phyloP scores from a whole-genome alignment of 306 rosid genomes.

The Luffa aegyptiaca region DNA sequence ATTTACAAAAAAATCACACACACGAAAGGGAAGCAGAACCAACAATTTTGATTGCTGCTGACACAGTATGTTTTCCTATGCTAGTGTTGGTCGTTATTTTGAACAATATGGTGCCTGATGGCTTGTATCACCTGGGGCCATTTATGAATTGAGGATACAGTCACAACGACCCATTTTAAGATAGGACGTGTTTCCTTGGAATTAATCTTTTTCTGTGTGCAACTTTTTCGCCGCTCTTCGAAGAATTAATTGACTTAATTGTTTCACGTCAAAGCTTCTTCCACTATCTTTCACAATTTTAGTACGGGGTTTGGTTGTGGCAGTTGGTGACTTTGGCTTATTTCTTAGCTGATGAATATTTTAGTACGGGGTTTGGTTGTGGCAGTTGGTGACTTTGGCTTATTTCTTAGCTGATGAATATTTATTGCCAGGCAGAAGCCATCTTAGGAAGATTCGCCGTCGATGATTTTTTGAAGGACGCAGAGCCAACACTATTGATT shows the following conservation, averaged over 20 bases:
- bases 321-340: slow-evolving; percentile 18
- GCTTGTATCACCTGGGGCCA: slow-evolving; percentile 45
- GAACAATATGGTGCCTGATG: slow-evolving; percentile 4
- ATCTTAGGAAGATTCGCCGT: slow-evolving; percentile 57
- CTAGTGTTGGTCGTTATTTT: not conserved
- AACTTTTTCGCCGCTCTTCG: not conserved
- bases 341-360: slow-evolving; percentile 36
- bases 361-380: slow-evolving; percentile 20
- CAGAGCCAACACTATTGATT: slow-evolving; percentile 62
- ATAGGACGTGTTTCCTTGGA: not conserved
- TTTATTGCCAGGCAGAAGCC: slow-evolving; percentile 82
- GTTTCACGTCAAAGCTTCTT: not conserved
- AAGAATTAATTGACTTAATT: not conserved
- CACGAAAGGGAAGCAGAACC: slow-evolving; percentile 49
- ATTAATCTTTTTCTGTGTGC: not conserved
- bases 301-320: slow-evolving; percentile 20
- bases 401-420: slow-evolving; percentile 35
- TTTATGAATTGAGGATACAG: slow-evolving; percentile 43
- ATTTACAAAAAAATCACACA: slow-evolving; percentile 35
- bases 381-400: slow-evolving; percentile 19
- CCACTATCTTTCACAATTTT: not conserved
- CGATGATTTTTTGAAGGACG: slow-evolving; percentile 61
- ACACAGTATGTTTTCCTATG: slow-evolving; percentile 58
- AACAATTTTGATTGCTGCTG: slow-evolving; percentile 75
- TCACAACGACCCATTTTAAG: not conserved